A percentile compares a stretch with the other conserved stretches of the same genome.
phyloP scores from a whole-genome alignment of 73 alveolate genomes.

The Tetrahymena malaccensis region DNA sequence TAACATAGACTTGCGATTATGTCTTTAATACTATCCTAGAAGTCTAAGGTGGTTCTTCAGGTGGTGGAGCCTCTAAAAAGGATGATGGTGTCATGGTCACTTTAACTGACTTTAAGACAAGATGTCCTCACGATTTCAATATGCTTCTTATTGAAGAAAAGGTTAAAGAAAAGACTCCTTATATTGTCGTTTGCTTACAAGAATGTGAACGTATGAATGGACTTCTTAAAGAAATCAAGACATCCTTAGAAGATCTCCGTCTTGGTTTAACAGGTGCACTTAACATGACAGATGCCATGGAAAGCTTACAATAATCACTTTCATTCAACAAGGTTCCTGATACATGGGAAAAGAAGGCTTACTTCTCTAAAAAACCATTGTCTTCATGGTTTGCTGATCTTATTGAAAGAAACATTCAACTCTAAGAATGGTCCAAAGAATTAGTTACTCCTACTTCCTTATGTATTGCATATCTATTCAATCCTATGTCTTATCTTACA shows the following conservation, averaged over 20 bases:
- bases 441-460: constrained; percentile 80
- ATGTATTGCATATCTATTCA: constrained; percentile 88
- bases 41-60: constrained; percentile 38
- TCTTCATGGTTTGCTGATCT: constrained; percentile 96
- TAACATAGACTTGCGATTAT: constrained; percentile 81
- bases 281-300: constrained; percentile 99
- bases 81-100: constrained; percentile 51
- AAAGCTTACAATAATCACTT: constrained; percentile 70
- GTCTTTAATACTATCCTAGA: constrained; percentile 78
- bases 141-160: constrained; percentile 60
- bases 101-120: constrained; percentile 79
- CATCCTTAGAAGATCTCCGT: constrained; percentile 94
- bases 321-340: constrained; percentile 85
- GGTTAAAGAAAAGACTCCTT: constrained; percentile 87
- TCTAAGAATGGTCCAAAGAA: constrained; percentile 89
- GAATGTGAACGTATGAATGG: constrained; percentile 98
- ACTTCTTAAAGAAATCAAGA: constrained; percentile 80
- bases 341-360: constrained; percentile 97
- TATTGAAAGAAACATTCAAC: constrained; percentile 78
- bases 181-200: constrained; percentile 91
- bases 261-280: constrained; percentile 98
- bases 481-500: constrained; percentile 97
- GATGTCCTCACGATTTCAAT: constrained; percentile 72
- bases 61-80: constrained; percentile 25
- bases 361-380: constrained; percentile 94